phyloP scores from a whole-genome alignment of 2,329 filamentous ascomycete species.

The Shiraia bambusicola region DNA sequence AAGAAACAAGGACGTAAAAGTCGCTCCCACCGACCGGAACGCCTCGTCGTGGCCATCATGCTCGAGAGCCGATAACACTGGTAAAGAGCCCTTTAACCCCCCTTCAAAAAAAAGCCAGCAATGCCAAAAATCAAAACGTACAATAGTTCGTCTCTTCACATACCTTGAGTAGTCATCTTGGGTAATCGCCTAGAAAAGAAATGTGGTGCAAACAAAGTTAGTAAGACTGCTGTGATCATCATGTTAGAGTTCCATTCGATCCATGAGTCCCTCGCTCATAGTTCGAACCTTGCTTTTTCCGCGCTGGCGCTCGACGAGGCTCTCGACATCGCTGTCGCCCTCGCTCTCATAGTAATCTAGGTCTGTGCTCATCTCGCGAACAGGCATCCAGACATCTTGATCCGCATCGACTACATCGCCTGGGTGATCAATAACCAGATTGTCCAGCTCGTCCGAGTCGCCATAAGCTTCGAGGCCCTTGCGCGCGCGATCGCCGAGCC shows the following conservation, averaged over 20 bases:
- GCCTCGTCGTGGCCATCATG: constrained; percentile 20
- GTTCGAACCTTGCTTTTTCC: constrained; percentile 51
- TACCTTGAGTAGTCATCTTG: background rate
- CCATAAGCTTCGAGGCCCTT: constrained; percentile 47
- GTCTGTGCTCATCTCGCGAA: constrained; percentile 35
- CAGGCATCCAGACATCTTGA: constrained; percentile 40
- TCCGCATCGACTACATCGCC: constrained; percentile 43
- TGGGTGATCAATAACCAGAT: constrained; percentile 43
- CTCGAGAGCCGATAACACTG: constrained; percentile 17
- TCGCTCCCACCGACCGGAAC: constrained; percentile 29
- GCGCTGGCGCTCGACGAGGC: constrained; percentile 23
- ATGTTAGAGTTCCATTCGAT: constrained; percentile 54
- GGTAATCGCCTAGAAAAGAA: background rate
- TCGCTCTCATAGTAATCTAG: constrained; percentile 36
- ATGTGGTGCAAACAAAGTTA: constrained; percentile 4
- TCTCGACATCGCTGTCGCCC: constrained; percentile 39
- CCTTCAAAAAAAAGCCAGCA: background rate
- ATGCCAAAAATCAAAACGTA: background rate
- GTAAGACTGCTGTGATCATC: background rate
- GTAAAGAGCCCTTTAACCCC: constrained; percentile 7
- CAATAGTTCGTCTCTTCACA: background rate
- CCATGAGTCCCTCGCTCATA: constrained; percentile 57
- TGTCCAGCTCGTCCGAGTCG: constrained; percentile 49
- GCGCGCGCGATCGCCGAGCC: constrained; percentile 71
- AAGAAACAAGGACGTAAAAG: constrained; percentile 17